Evolutionary conservation across 2,329 filamentous ascomycete species (phyloP), one percentile per base, ranked within the genome.

Genomic region (Cytospora leucostoma): DNA sequence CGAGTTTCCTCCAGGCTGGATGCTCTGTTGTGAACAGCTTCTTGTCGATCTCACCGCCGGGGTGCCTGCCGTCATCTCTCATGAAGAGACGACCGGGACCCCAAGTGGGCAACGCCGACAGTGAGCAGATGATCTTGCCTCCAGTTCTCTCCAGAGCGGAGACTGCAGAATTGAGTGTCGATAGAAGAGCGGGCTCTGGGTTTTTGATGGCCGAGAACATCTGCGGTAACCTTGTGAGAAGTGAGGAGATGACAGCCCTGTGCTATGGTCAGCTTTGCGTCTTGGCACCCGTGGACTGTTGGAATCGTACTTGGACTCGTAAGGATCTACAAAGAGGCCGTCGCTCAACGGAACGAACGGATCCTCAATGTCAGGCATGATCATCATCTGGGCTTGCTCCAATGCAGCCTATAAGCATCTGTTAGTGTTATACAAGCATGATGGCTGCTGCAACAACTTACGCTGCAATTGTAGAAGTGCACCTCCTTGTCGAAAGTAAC

Each of bases 291-390:
- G 34, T 11, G 17, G 35, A 53, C 2, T 35, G 37, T 19, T n/a
- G 38, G 33, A 37, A 50, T 70, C 80, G 61, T 78, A 86, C 81
- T 90, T 94, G 53, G 92, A 95, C 74, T 97, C 92, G 70, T 93
- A 88, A 1, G 95, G 93, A 74, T 99, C 94, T 17, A 98, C 94
- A 74, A 98, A 98, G 11, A 99, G 82, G 17, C 94, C 93, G 63
- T 96, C 91, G 67, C 91, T 92, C 19, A 99, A 81, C 3, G 95
- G 93, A 17, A 98, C 88, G 74, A 99, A 99, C 0, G 95, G 95
- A 69, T 99, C 95, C 71, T 98, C 93, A 56, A 99, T 84, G 73
- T 99, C 95, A 4, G 95, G 91, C 92, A 99, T 97, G 57, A 99
- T 93, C 81, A 99, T 87, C 92, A 99, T 97, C 73, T 99, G 95